Conservation (phyloP, 352 stramenopile genomes). For the Phytopythium chamaehyphon region DNA sequence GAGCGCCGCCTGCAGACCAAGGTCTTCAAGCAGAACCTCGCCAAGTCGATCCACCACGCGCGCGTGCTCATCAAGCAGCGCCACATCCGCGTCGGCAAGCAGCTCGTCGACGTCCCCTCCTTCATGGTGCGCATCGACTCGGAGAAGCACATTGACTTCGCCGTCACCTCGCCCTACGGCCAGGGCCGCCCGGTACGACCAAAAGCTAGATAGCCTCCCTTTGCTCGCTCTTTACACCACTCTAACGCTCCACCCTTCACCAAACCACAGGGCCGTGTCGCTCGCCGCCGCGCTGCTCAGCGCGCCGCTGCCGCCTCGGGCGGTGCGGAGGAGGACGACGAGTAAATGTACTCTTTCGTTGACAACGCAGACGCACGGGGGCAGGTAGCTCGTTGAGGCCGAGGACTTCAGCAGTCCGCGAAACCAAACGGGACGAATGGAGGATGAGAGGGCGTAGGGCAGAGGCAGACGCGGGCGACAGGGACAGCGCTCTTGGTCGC, state of each 20-base stretch:
- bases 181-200: conserved; percentile 90
- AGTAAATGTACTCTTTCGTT: conserved; percentile 48
- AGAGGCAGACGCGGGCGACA: background rate
- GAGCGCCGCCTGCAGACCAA: conserved; percentile 98
- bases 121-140: conserved; percentile 99
- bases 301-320: conserved; percentile 85
- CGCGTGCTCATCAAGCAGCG: conserved; percentile 99
- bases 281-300: conserved; percentile 91
- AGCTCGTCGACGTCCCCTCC: conserved; percentile 98
- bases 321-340: conserved; percentile 80
- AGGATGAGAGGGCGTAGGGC: conserved; percentile 1
- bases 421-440: conserved; percentile 2
- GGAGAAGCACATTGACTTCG: conserved; percentile 99
- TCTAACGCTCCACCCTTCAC: background rate
- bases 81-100: conserved; percentile 99
- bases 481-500: too few relatives aligned
- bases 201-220: conserved; percentile 1
- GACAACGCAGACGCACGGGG: conserved; percentile 1
- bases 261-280: conserved; percentile 88
- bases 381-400: background rate
- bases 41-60: conserved; percentile 99
- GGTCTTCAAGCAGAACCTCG: conserved; percentile 98
- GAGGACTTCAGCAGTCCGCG: conserved; percentile 3
- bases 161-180: conserved; percentile 96
- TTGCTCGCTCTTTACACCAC: conserved; percentile 2